Conservation (phyloP, 192 early-diverging fungal species). For the Backusella tuberculispora region DNA sequence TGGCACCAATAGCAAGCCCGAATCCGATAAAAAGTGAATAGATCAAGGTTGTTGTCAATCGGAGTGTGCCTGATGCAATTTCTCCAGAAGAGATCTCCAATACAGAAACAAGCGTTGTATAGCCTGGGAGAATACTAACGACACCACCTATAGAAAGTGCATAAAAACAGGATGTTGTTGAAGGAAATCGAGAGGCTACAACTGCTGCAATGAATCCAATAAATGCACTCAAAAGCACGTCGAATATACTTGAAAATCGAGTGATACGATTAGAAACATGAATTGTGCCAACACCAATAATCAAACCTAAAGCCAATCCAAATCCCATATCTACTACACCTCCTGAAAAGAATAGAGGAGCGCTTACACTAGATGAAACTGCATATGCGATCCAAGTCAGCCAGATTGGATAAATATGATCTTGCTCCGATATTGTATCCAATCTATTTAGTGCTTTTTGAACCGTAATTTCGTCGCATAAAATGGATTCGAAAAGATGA, state of each 20-base stretch:
- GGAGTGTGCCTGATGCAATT: conserved; percentile 23
- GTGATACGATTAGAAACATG: conserved; percentile 19
- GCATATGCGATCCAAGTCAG: conserved; percentile 22
- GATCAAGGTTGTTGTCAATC: conserved; percentile 21
- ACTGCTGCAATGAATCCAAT: conserved; percentile 25
- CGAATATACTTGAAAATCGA: conserved; percentile 25
- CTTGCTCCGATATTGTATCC: background rate
- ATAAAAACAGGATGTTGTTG: conserved; percentile 21
- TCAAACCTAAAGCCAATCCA: conserved; percentile 9
- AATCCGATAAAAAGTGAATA: conserved; percentile 31
- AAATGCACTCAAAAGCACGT: conserved; percentile 22
- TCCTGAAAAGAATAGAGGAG: conserved; percentile 24
- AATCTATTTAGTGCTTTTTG: conserved; percentile 13
- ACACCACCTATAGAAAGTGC: conserved; percentile 31
- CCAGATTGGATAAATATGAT: conserved; percentile 21
- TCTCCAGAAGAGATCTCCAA: conserved; percentile 23
- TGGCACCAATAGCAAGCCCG: conserved; percentile 29
- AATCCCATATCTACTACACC: conserved; percentile 20
- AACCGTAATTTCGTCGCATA: conserved; percentile 22
- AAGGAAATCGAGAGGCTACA: conserved; percentile 2
- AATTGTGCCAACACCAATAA: conserved; percentile 11
- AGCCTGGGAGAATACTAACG: conserved; percentile 25
- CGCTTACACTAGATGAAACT: conserved; percentile 21
- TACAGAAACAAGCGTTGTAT: conserved; percentile 23
- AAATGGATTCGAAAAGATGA: conserved; percentile 26